Conservation (phyloP, 2,329 filamentous ascomycete genomes). For the Apiospora kogelbergensis region DNA sequence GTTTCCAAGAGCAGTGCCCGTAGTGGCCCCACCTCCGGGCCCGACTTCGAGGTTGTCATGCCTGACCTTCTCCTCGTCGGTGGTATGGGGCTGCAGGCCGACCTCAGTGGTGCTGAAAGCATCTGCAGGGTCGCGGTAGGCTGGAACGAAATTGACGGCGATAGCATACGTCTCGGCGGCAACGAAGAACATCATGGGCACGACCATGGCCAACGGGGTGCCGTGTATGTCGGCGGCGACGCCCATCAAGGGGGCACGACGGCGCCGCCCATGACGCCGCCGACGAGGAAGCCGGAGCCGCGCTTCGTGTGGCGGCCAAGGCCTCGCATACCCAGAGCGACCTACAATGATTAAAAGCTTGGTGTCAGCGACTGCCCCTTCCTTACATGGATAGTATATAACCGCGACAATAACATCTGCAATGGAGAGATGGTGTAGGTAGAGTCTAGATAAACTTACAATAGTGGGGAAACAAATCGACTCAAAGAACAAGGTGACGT, state of each 20-base stretch:
- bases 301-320: constrained; percentile 76
- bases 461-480: constrained; percentile 81
- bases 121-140: constrained; percentile 64
- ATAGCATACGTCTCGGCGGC: constrained; percentile 56
- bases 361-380: background rate
- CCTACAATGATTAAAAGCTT: background rate
- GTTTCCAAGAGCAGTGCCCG: background rate
- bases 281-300: constrained; percentile 70
- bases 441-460: constrained; percentile 26
- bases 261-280: constrained; percentile 71
- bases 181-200: constrained; percentile 62
- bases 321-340: constrained; percentile 74
- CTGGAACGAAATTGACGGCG: constrained; percentile 65
- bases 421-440: too few species aligned
- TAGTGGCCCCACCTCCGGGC: background rate
- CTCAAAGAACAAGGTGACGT: constrained; percentile 74
- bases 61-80: constrained; percentile 23
- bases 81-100: constrained; percentile 29
- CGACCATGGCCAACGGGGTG: constrained; percentile 64
- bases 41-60: background rate
- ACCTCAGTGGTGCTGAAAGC: constrained; percentile 48
- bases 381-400: too few species aligned
- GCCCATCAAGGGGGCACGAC: constrained; percentile 72
- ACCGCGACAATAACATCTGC: too few species aligned
- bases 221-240: constrained; percentile 62